Evolutionary conservation across 306 rosid species (phyloP).

Genomic region (Gleditsia sinensis): DNA sequence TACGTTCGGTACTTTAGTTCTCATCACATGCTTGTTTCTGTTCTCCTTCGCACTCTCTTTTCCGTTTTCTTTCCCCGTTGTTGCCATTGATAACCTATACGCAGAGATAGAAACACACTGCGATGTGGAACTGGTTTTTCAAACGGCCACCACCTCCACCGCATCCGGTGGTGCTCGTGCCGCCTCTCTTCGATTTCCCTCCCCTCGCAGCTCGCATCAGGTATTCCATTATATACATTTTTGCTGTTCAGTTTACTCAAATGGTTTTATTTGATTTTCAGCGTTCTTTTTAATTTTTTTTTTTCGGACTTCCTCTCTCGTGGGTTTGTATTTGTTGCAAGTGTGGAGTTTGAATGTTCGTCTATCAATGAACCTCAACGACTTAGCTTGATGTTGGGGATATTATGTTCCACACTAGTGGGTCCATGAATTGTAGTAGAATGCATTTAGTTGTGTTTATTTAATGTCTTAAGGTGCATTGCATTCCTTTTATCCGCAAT

Average conservation of each 20-base stretch:
- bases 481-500: background rate
- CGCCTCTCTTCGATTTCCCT: slow-evolving; percentile 92
- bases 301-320: background rate
- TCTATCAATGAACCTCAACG: background rate
- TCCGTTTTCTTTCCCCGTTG: background rate
- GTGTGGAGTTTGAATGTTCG: background rate
- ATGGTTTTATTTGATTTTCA: background rate
- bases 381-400: background rate
- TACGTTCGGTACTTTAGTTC: too few species aligned
- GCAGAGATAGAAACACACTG: background rate
- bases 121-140: slow-evolving; percentile 54
- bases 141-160: slow-evolving; percentile 45
- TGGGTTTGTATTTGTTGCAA: background rate
- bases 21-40: too few species aligned
- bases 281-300: background rate
- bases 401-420: background rate
- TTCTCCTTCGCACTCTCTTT: too few species aligned
- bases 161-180: slow-evolving; percentile 82
- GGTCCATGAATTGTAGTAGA: background rate
- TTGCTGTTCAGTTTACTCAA: background rate
- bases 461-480: background rate
- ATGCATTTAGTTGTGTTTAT: background rate
- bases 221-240: slow-evolving; percentile 4
- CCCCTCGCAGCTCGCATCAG: slow-evolving; percentile 87
- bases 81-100: background rate